Evolutionary conservation across 2,329 filamentous ascomycete genomes (phyloP), one percentile per base, ranked within the genome.

Genomic region (Thielaviopsis euricoi): DNA sequence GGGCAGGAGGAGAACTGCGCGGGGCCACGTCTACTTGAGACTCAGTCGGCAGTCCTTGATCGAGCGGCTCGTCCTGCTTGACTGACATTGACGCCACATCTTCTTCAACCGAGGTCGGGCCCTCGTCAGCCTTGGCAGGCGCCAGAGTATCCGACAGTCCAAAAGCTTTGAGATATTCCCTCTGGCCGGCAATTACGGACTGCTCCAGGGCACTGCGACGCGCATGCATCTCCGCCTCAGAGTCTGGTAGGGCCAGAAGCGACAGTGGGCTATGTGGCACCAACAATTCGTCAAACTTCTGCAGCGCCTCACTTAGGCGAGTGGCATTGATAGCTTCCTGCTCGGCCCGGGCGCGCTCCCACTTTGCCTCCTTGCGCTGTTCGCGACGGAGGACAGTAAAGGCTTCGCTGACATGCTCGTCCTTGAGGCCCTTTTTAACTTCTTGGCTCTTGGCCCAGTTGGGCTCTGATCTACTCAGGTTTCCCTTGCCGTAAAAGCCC

Each of bases 401-500:
- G 61, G 94, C 84, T 71, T 96, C 91, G 64, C 86, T 90, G 50
- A 93, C 93, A 62, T 81, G 77, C 23, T 73, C 74, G 33, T 80
- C 78, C 25, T 82, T 72, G 17, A 83, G 70, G 12, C 86, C 86
- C 60, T 77, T 77, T 55, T 85, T 79, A 26, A 85, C 82, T 69
- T 87, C 85, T 70, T 95, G 89, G 62, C 86, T 78, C 62, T 87
- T 86, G 55, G 95, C 70, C 93, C 93, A 98, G 64, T 83, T 93
- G 2, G 91, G 91, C 69, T 98, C 91, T 74, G 90, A 96, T 65
- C 94, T 82, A 73, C 90, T 96, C 60, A 97, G 74, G 64, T 76
- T 91, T 51, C 93, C 93, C 70, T 96, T 96, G 53, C 94, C 94
- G 70, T 91, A 98, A 71, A 98, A 98, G 5, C 93, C 93, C 73